Evolutionary conservation across 306 rosid genomes (phyloP), one percentile per base, ranked within the genome.

Genomic region (Urtica urens): DNA sequence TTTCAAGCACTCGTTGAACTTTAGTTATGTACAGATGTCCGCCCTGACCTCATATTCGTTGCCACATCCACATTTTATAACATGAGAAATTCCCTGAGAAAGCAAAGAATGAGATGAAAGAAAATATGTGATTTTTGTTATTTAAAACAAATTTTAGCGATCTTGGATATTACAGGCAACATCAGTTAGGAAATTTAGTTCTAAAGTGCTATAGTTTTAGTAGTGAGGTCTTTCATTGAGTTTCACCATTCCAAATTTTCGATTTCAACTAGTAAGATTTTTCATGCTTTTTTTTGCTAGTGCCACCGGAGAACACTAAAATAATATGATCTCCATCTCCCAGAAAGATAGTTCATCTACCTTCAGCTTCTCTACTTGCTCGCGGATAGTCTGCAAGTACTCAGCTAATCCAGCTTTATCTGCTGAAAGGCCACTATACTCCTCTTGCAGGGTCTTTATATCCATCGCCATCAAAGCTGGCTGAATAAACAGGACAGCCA

Each of bases 31-130:
- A 64, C 59, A 54, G 31, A 19, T 43, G 49, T 46, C 76, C 41
- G 77, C 59, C 20, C 75, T 71, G 47, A 81, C 78, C 46, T 59
- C 62, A 72, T 65, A 83, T 59, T 78, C 80, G 75, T 68, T 69
- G 46, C 95, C 95, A 34, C 97, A 88, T 63, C 82, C 64, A 68
- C 97, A 88, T 61, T 70, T 74, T 34, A 83, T 41, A 63, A 74
- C 75, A 18, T 60, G 86, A 69, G 68, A 61, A 49, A 83, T 75
- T 46, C 66, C 83, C 97, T 88, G 73, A 76, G 71, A 27, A 59
- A 60, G 40, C 33, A 53, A 60, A 38, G 64, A 15, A 28, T 54
- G 49, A 49, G 34, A 65, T 33, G 73, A 63, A 34, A 53, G 26
- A 51, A 27, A 46, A 22, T 17, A 6, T 2, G n/a, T 6, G 31